Conservation (phyloP, 768 basidiomycete genomes). For the Lactarius quietus region DNA sequence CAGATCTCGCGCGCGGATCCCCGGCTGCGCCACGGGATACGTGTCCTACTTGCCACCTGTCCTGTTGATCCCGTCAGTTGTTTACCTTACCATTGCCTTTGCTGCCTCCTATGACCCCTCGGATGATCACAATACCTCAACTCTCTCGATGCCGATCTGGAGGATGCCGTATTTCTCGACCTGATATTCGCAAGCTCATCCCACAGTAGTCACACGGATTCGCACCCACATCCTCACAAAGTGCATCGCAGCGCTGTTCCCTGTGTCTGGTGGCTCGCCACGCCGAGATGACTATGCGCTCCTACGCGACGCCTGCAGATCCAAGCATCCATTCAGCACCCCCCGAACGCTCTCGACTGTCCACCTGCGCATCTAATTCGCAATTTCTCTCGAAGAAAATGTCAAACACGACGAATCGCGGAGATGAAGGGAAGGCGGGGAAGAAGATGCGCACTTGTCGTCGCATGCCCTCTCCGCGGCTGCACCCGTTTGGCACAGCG, state of each 20-base stretch:
- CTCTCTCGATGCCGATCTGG: too few relatives aligned
- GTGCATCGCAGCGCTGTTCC: slow-evolving; percentile 15
- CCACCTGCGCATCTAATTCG: slow-evolving; percentile 3
- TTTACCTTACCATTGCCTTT: too few relatives aligned
- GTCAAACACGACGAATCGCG: background rate
- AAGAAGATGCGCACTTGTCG: slow-evolving; percentile 46
- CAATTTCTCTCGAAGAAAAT: slow-evolving; percentile 8
- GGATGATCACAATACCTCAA: too few relatives aligned
- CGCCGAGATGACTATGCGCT: slow-evolving; percentile 1
- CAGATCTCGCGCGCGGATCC: too few relatives aligned
- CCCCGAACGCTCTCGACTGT: background rate
- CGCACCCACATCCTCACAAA: background rate
- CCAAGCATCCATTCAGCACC: slow-evolving; percentile 10
- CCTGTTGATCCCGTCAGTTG: too few relatives aligned
- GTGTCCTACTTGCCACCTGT: too few relatives aligned
- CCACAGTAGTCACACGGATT: too few relatives aligned
- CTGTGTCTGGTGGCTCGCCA: too few relatives aligned
- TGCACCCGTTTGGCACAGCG: slow-evolving; percentile 72
- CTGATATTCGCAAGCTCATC: too few relatives aligned
- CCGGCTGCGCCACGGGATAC: too few relatives aligned
- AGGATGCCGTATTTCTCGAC: too few relatives aligned
- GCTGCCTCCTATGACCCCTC: too few relatives aligned
- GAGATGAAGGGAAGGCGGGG: slow-evolving; percentile 18
- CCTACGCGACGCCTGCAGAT: slow-evolving; percentile 14
- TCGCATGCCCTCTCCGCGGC: slow-evolving; percentile 65